A percentile compares a stretch with the other conserved stretches of the same genome.
phyloP scores from a whole-genome alignment of 202 grass and related monocot species.

The Panicum hallii region DNA sequence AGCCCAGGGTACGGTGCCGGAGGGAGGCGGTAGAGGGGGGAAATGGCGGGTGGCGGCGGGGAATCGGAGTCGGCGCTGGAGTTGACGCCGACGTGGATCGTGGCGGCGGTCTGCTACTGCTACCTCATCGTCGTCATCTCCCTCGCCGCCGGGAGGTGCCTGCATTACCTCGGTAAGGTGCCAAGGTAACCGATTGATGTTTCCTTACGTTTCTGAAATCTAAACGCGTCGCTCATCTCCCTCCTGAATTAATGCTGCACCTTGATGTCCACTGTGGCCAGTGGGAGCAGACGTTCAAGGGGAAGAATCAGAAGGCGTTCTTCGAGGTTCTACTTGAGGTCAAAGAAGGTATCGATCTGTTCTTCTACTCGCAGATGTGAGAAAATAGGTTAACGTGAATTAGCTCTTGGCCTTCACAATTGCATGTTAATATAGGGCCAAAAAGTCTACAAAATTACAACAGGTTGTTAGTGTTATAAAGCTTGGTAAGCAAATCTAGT shows the following conservation, averaged over 20 bases:
- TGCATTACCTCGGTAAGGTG: conserved; percentile 68
- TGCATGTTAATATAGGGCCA: too few relatives aligned
- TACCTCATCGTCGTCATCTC: conserved; percentile 83
- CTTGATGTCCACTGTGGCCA: background rate
- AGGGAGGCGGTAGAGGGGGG: too few relatives aligned
- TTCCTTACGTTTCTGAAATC: background rate
- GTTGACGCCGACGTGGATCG: conserved; percentile 96
- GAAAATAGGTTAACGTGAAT: too few relatives aligned
- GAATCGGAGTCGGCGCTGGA: conserved; percentile 56
- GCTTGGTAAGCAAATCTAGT: too few relatives aligned
- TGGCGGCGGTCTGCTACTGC: conserved; percentile 67
- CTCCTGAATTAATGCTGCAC: background rate
- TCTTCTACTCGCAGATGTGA: too few relatives aligned
- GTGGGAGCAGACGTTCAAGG: conserved; percentile 65
- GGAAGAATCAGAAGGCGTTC: conserved; percentile 82
- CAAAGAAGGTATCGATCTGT: conserved; percentile 71
- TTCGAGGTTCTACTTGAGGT: conserved; percentile 95
- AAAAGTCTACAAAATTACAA: too few relatives aligned
- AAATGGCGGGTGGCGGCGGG: conserved; percentile 36
- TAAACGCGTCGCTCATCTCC: conserved; percentile 8
- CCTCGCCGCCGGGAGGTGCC: conserved; percentile 70
- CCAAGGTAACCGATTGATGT: conserved; percentile 44
- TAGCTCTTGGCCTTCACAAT: too few relatives aligned
- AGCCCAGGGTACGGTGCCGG: background rate
- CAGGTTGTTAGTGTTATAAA: too few relatives aligned